Percentiles rank a stretch among this genome's conserved stretches.
phyloP scores from a whole-genome alignment of 75 land plant genomes.

The Cupressus sempervirens region DNA sequence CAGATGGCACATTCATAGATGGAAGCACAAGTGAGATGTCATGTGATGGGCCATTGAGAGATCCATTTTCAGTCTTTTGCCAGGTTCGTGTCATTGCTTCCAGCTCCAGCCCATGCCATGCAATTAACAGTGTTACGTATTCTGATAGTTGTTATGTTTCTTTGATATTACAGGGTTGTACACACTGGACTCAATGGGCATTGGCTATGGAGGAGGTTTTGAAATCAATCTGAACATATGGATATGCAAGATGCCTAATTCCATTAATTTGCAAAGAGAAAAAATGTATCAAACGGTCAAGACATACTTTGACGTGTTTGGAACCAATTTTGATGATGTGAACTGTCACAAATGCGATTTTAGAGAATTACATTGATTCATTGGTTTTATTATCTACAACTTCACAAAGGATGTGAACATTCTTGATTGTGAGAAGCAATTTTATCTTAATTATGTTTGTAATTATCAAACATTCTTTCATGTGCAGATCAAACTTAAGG shows the following conservation, averaged over 20 bases:
- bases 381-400: background rate
- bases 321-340: background rate
- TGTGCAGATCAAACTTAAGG: background rate
- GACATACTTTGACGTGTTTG: background rate
- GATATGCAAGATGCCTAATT: background rate
- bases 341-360: background rate
- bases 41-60: constrained; percentile 96
- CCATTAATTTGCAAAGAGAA: background rate
- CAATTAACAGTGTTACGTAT: background rate
- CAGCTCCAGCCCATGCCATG: constrained; percentile 2
- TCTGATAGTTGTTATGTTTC: background rate
- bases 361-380: background rate
- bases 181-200: constrained; percentile 97
- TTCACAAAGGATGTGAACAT: background rate
- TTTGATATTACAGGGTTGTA: constrained; percentile 59
- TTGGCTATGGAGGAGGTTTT: constrained; percentile 73
- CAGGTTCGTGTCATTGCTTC: constrained; percentile 46
- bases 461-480: background rate
- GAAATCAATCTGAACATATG: constrained; percentile 30
- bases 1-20: constrained; percentile 96
- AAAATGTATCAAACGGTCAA: background rate
- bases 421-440: background rate
- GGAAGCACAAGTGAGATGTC: constrained; percentile 98
- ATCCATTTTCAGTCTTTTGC: constrained; percentile 79
- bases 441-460: background rate